phyloP scores from a whole-genome alignment of 2,329 filamentous ascomycete genomes.

The Aspergillus sp. region DNA sequence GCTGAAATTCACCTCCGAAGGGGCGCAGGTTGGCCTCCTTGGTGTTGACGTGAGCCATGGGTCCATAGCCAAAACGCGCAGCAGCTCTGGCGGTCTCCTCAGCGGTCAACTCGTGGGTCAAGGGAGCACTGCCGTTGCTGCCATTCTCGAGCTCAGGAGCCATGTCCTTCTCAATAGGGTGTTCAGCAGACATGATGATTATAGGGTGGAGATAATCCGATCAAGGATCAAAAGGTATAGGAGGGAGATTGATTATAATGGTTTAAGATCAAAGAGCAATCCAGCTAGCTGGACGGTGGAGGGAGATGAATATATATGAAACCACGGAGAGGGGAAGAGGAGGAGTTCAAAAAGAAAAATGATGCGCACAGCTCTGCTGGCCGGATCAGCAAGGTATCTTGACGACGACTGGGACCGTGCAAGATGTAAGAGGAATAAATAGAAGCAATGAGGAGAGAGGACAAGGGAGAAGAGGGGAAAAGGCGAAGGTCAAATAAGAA shows the following conservation, averaged over 20 bases:
- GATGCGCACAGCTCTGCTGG: conserved; percentile 34
- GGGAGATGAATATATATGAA: conserved; percentile 18
- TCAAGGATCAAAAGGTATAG: neutral
- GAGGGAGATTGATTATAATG: conserved; percentile 2
- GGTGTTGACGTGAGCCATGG: conserved; percentile 53
- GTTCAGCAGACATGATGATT: conserved; percentile 31
- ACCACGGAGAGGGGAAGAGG: conserved; percentile 26
- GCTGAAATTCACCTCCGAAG: conserved; percentile 73
- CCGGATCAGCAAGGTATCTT: conserved; percentile 18
- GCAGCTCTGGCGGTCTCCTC: conserved; percentile 48
- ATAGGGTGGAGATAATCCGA: neutral
- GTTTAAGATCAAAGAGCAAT: conserved; percentile 12
- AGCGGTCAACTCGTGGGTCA: conserved; percentile 41
- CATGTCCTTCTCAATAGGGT: conserved; percentile 37
- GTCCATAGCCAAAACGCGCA: conserved; percentile 53
- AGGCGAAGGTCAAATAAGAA: conserved; percentile 15
- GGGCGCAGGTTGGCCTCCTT: conserved; percentile 54
- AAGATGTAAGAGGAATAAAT: conserved; percentile 14
- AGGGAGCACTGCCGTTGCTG: conserved; percentile 16
- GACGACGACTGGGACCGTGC: conserved; percentile 13
- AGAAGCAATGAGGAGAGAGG: conserved; percentile 9
- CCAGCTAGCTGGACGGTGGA: conserved; percentile 31
- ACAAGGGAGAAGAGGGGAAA: conserved; percentile 16
- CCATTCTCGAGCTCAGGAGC: conserved; percentile 12
- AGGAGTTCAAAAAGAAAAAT: conserved; percentile 9